Evolutionary conservation across 495 filamentous ascomycete species (phyloP), one percentile per base, ranked within the genome.

Genomic region (Penicillium silybi): DNA sequence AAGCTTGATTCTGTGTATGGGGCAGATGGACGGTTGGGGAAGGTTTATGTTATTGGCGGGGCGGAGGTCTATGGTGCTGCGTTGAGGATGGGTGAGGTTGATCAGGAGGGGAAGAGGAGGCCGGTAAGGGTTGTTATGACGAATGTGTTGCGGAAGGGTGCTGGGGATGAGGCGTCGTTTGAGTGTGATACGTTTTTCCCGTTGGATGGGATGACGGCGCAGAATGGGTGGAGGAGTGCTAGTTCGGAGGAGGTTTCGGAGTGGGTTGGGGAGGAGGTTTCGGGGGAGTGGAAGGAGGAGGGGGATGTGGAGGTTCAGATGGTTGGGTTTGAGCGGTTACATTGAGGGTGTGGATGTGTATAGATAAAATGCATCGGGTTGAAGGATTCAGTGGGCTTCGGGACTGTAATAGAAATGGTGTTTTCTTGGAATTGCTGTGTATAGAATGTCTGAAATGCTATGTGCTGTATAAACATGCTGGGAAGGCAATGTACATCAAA

Each of bases 141-240:
- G 44, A 63, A 70, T 61, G 69, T 78, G 44, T 63, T 67, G 45
- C 58, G 58, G 56, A 65, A 60, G 34, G 55, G 62, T 74, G 61
- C 67, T 41, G 57, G 74, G 79, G 51, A 72, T 92, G 35, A 45
- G 73, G 58, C 65, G 57, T 50, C 83, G 44, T 96, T 86, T 72
- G 89, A 91, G 56, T 96, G 91, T 67, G 93, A 98, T 83, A 87
- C 86, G 0, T 87, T 87, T 53, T 97, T 97, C 63, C 87, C 88
- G 6, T 54, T 87, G 22, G 71, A 78, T 64, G 56, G 54, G 37
- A 50, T 72, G 38, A 48, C 53, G 16, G 13, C 13, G 18, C 45
- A 59, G 50, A 56, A 62, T 57, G 68, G 67, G 8, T 77, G 73
- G 73, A 53, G 68, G 58, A 62, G 49, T 60, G 73, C 56, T 39